A percentile compares a stretch with the other conserved stretches of the same genome.
These are phyloP conservation scores for Agrocybe chaxingu DNA, from an alignment of 768 basidiomycete genomes.

Conservation along the genomic window DNA sequence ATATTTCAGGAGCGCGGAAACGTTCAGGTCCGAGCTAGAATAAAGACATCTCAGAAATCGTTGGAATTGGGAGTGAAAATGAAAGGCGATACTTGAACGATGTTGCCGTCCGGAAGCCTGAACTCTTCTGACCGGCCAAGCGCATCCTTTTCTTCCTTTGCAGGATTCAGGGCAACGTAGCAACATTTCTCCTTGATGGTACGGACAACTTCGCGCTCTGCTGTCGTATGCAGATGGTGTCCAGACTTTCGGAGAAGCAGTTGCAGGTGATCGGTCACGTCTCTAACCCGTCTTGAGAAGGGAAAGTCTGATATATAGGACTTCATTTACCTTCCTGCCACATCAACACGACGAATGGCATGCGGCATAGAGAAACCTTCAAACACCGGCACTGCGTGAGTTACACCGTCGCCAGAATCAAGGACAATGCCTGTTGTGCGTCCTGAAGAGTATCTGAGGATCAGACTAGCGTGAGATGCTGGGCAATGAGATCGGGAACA, in stretches of 20 bases:
- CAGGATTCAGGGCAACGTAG: slow-evolving; percentile 88
- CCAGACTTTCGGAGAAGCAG: slow-evolving; percentile 91
- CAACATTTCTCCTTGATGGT: slow-evolving; percentile 99
- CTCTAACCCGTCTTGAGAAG: slow-evolving; percentile 47
- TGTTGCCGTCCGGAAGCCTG: slow-evolving; percentile 90
- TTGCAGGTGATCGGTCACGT: slow-evolving; percentile 96
- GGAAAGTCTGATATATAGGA: slow-evolving; percentile 6
- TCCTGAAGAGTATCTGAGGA: slow-evolving; percentile 89
- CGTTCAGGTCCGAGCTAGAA: slow-evolving; percentile 87
- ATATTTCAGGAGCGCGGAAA: slow-evolving; percentile 94
- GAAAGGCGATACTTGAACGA: slow-evolving; percentile 68
- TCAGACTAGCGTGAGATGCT: slow-evolving; percentile 10
- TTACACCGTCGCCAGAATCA: slow-evolving; percentile 98
- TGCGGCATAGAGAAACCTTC: slow-evolving; percentile 99
- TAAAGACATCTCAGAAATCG: slow-evolving; percentile 10
- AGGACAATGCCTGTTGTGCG: slow-evolving; percentile 99
- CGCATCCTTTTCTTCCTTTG: slow-evolving; percentile 94
- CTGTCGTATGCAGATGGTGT: slow-evolving; percentile 93
- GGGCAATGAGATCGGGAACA: background rate
- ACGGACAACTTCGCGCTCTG: slow-evolving; percentile 94
- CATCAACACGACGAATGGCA: slow-evolving; percentile 92
- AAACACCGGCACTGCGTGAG: slow-evolving; percentile 97
- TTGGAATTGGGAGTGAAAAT: slow-evolving; percentile 6
- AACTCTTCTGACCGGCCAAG: slow-evolving; percentile 81
- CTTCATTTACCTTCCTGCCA: slow-evolving; percentile 82